These are phyloP conservation scores for Ophiostoma angusticollis DNA, from an alignment of 2,329 filamentous ascomycete genomes.

Conservation along the genomic window DNA sequence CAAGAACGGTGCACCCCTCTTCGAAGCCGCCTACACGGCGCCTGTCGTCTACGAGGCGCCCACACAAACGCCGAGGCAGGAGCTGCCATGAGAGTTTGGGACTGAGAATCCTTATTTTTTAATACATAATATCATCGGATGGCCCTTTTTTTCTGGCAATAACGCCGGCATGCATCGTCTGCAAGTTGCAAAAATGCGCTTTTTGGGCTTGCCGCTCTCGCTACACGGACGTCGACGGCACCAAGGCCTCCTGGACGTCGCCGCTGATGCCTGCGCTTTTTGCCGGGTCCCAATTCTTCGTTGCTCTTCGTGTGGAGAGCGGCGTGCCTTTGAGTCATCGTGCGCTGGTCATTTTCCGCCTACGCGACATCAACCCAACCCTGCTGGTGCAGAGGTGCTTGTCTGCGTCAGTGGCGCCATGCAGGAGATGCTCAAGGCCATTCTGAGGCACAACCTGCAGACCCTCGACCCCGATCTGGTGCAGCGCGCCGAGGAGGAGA, in stretches of 20 bases:
- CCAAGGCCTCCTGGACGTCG: slow-evolving; percentile 25
- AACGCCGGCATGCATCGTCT: no score
- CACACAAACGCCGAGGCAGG: no score
- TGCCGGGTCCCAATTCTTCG: slow-evolving; percentile 16
- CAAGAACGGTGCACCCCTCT: not conserved
- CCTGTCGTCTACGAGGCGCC: no score
- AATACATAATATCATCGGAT: no score
- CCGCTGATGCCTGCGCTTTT: slow-evolving; percentile 23
- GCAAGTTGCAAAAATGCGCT: slow-evolving; percentile 33
- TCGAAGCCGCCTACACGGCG: not conserved
- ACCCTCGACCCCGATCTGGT: slow-evolving; percentile 14
- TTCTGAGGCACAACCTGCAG: slow-evolving; percentile 14
- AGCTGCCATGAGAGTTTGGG: slow-evolving; percentile 3
- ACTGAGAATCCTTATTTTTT: no score
- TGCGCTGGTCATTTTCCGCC: slow-evolving; percentile 40
- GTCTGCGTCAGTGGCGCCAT: slow-evolving; percentile 26
- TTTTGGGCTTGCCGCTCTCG: slow-evolving; percentile 31
- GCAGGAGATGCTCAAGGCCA: slow-evolving; percentile 16
- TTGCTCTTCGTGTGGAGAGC: slow-evolving; percentile 24
- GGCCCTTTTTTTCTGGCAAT: no score
- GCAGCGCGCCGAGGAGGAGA: slow-evolving; percentile 16
- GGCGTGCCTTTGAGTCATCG: slow-evolving; percentile 38
- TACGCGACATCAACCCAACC: slow-evolving; percentile 40
- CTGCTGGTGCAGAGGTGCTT: slow-evolving; percentile 37
- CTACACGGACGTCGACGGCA: slow-evolving; percentile 28